A percentile compares a stretch with the other conserved stretches of the same genome.
phyloP scores from a whole-genome alignment of 2,329 filamentous ascomycete genomes.

The Macroventuria anomochaeta region DNA sequence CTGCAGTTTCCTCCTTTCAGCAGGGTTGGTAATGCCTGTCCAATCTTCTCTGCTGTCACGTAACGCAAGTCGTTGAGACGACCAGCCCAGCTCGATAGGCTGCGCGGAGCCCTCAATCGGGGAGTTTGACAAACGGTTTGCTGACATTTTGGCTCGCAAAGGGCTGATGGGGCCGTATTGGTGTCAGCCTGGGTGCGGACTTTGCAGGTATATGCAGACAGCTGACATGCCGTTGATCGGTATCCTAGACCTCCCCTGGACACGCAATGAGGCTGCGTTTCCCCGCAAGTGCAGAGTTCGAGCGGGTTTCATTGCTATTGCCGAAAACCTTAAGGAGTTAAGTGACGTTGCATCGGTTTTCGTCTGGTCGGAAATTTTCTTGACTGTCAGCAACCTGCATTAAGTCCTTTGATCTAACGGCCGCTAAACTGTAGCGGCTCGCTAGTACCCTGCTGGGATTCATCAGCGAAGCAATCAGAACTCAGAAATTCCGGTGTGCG shows the following conservation, averaged over 20 bases:
- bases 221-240: slow-evolving; percentile 2
- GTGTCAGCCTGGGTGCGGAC: background rate
- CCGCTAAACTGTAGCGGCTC: background rate
- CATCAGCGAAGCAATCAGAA: slow-evolving; percentile 1
- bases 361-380: background rate
- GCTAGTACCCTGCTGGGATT: background rate
- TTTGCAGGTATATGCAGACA: slow-evolving; percentile 10
- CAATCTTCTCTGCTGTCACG: slow-evolving; percentile 24
- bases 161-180: background rate
- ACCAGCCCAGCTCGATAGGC: slow-evolving; percentile 18
- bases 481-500: background rate
- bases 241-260: background rate
- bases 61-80: slow-evolving; percentile 18
- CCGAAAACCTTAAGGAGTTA: background rate
- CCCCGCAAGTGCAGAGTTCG: background rate
- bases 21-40: slow-evolving; percentile 24
- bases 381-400: slow-evolving; percentile 15
- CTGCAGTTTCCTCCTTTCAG: slow-evolving; percentile 25
- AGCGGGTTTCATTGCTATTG: background rate
- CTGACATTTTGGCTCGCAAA: background rate
- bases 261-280: slow-evolving; percentile 5
- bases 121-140: background rate
- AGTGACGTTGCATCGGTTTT: background rate
- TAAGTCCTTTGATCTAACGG: slow-evolving; percentile 5
- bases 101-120: background rate